Evolutionary conservation across 495 filamentous ascomycete species (phyloP), one percentile per base, ranked within the genome.

Genomic region (Penicillium salamii): DNA sequence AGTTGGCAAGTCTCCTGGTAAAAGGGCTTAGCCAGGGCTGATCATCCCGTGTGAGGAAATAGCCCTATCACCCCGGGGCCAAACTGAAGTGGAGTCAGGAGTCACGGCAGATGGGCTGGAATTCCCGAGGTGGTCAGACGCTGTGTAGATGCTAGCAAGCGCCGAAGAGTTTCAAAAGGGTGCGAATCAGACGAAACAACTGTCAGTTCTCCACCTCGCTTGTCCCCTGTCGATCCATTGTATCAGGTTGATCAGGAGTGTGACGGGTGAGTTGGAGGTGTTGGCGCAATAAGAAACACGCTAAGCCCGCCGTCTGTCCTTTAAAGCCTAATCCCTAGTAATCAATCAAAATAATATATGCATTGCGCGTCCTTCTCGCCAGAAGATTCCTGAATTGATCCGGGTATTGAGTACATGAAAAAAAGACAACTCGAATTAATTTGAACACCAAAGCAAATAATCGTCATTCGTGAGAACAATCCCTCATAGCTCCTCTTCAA

Each of bases 401-500:
- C 24, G 36, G 46, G 46, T 48, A 48, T 48, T 50, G 29, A n/a
- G n/a, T 50, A 50, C 47, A 50, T 48, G 45, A 48, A 32, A 48
- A 45, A n/a, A n/a, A n/a, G n/a, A 23, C 43, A 26, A 46, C 32
- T 32, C 19, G n/a, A 40, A 48, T 40, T 17, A 48, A 40, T 31
- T 23, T 18, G 33, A 46, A 36, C 19, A 24, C 43, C 42, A 46
- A 37, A 23, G 15, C 26, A 46, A 37, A 23, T 12, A 45, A 40
- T 48, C 46, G 34, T 48, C 24, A 48, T 37, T 37, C 46, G 36
- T 46, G 32, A 46, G 26, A 18, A 34, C 31, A 9, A 24, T 23
- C 31, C 23, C 36, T 67, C 59, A 71, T 42, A 67, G 52, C 49
- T 70, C 70, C 38, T 62, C 62, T 7, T 60, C 53, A 20, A 49